phyloP scores from a whole-genome alignment of 768 basidiomycete genomes.

The Heimioporus sp. region DNA sequence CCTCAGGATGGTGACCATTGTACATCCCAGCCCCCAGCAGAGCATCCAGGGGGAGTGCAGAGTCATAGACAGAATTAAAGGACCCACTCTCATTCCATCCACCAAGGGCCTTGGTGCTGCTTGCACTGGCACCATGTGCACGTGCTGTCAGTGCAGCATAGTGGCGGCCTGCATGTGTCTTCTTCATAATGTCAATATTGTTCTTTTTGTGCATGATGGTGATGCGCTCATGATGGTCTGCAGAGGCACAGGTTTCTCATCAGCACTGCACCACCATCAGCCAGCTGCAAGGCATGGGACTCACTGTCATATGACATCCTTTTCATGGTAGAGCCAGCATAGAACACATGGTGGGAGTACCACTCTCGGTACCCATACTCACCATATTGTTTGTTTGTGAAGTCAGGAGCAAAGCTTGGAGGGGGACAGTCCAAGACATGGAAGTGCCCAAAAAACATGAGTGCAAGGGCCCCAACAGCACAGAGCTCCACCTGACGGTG shows the following conservation, averaged over 20 bases:
- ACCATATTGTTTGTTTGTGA: conserved; percentile 17
- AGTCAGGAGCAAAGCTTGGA: conserved; percentile 29
- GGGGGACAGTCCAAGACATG: conserved; percentile 21
- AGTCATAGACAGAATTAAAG: conserved; percentile 29
- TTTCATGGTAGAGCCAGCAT: conserved; percentile 1
- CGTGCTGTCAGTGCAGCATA: conserved; percentile 30
- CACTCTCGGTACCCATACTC: conserved; percentile 29
- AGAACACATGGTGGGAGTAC: conserved; percentile 29
- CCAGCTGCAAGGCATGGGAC: background rate
- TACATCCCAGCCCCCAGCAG: conserved; percentile 33
- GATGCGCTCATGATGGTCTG: conserved; percentile 29
- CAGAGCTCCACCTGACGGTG: conserved; percentile 31
- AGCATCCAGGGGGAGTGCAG: conserved; percentile 25
- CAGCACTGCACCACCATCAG: too few relatives aligned
- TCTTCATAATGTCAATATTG: conserved; percentile 26
- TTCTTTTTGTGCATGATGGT: conserved; percentile 23
- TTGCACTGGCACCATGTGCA: conserved; percentile 25
- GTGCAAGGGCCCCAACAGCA: conserved; percentile 24
- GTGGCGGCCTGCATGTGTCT: conserved; percentile 29
- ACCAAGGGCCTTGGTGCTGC: conserved; percentile 32
- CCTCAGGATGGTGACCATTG: conserved; percentile 24
- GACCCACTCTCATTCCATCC: conserved; percentile 29
- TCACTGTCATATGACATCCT: conserved; percentile 33
- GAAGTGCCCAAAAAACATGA: conserved; percentile 30
- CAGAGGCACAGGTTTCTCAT: background rate